Percentiles rank a stretch among this genome's conserved stretches.
These are phyloP conservation scores for Psilocybe tampanensis DNA, from an alignment of 768 basidiomycete genomes.

Conservation along the genomic window DNA sequence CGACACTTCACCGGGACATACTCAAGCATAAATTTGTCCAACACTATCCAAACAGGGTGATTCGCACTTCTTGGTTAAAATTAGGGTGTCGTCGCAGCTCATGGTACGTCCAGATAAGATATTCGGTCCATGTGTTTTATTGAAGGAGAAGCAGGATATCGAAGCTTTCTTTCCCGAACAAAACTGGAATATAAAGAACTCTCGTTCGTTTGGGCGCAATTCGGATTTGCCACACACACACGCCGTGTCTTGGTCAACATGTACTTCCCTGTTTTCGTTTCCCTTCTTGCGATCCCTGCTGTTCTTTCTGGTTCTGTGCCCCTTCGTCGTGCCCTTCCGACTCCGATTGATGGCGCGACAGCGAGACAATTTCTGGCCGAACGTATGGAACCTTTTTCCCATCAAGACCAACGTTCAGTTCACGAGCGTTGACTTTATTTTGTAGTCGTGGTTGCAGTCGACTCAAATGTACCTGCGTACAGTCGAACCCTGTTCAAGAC, in stretches of 20 bases:
- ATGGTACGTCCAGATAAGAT: conserved; percentile 1
- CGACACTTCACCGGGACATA: not conserved
- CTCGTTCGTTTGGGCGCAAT: not conserved
- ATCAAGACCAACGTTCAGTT: not conserved
- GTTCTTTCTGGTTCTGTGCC: conserved; percentile 1
- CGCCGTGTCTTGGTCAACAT: conserved; percentile 1
- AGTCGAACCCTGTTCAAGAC: conserved; percentile 42
- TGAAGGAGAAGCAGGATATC: not conserved
- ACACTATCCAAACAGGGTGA: not conserved
- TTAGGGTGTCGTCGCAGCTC: not conserved
- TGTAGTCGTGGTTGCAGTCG: conserved; percentile 40
- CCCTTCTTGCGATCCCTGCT: not conserved
- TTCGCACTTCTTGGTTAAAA: not conserved
- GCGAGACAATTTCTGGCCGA: conserved; percentile 21
- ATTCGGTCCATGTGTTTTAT: not conserved
- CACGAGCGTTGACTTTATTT: not conserved
- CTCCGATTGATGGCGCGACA: conserved; percentile 22
- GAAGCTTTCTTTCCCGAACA: not conserved
- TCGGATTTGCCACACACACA: not conserved
- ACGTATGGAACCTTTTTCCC: conserved; percentile 9
- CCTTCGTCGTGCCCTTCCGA: conserved; percentile 20
- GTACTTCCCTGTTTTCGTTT: conserved; percentile 1
- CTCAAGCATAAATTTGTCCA: not conserved
- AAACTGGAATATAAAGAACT: not conserved
- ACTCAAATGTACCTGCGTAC: conserved; percentile 45